These are phyloP conservation scores for Trichoderma endophyticum DNA, from an alignment of 2,329 filamentous ascomycete genomes.

Conservation along the genomic window DNA sequence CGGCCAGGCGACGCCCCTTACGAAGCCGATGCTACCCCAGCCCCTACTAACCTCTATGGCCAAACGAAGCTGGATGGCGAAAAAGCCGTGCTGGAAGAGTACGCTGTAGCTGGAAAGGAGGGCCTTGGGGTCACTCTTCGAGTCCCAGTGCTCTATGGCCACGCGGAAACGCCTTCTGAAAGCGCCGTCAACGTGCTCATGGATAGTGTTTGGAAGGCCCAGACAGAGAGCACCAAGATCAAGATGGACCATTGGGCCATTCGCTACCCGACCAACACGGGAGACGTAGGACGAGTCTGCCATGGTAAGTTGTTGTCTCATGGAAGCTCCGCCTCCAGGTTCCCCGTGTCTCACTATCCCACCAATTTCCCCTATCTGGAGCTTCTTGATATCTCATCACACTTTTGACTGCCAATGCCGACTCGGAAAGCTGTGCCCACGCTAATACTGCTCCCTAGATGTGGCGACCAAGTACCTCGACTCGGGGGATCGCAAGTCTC, in stretches of 20 bases:
- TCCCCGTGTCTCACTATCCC: slow-evolving; percentile 15
- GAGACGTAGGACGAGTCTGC: slow-evolving; percentile 78
- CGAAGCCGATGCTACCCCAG: slow-evolving; percentile 57
- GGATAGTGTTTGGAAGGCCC: slow-evolving; percentile 70
- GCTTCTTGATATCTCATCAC: not conserved
- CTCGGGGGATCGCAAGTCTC: slow-evolving; percentile 43
- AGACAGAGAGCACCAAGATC: slow-evolving; percentile 58
- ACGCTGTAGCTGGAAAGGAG: slow-evolving; percentile 43
- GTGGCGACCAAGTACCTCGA: slow-evolving; percentile 66
- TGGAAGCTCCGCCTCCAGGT: not conserved
- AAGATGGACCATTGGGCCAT: slow-evolving; percentile 85
- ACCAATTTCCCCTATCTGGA: not conserved
- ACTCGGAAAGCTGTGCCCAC: not conserved
- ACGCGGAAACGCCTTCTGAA: slow-evolving; percentile 66
- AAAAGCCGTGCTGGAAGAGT: slow-evolving; percentile 63
- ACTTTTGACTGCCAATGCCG: not conserved
- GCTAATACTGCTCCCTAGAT: slow-evolving; percentile 45
- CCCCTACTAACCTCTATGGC: slow-evolving; percentile 73
- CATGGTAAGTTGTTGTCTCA: slow-evolving; percentile 47
- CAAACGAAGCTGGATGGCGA: slow-evolving; percentile 61
- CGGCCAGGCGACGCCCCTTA: slow-evolving; percentile 80
- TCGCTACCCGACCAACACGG: slow-evolving; percentile 84
- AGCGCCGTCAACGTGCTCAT: slow-evolving; percentile 82
- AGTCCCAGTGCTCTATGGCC: slow-evolving; percentile 81
- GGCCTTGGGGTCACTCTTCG: slow-evolving; percentile 67